These are phyloP conservation scores for Cyberlindnera bimundalis DNA, from an alignment of 805 yeast species.

Conservation along the genomic window DNA sequence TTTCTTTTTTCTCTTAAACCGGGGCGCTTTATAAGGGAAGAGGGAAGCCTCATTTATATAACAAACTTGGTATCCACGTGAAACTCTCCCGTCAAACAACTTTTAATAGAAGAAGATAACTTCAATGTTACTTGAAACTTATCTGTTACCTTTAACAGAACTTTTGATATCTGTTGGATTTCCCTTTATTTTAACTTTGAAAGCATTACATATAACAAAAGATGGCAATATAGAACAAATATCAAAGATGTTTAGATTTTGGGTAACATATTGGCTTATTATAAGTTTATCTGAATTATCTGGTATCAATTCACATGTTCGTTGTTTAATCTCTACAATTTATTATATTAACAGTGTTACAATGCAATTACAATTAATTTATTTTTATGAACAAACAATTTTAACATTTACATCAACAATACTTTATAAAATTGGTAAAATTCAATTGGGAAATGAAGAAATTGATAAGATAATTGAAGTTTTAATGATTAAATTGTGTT, in stretches of 20 bases:
- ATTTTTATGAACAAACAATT: conserved; percentile 11
- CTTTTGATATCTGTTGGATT: conserved; percentile 1
- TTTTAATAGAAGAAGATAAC: too few species aligned
- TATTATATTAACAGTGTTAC: conserved; percentile 9
- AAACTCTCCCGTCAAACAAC: too few species aligned
- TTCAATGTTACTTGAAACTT: conserved; percentile 15
- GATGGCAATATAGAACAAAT: too few species aligned
- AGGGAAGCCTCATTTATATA: too few species aligned
- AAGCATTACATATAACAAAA: conserved; percentile 14
- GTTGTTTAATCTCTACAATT: conserved; percentile 12
- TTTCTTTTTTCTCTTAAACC: too few species aligned
- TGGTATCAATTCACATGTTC: conserved; percentile 19
- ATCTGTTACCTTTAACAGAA: conserved; percentile 17
- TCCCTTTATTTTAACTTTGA: conserved; percentile 23
- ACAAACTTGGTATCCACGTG: too few species aligned
- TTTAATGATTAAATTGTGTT: conserved; percentile 9
- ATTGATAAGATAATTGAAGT: conserved; percentile 6
- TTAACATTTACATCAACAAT: conserved; percentile 5
- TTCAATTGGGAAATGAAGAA: conserved; percentile 2
- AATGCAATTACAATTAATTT: conserved; percentile 6
- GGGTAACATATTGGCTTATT: conserved; percentile 24
- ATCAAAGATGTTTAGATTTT: conserved; percentile 14
- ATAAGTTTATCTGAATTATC: conserved; percentile 11
- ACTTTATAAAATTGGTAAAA: not conserved
- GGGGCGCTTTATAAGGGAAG: too few species aligned